Percentiles rank a stretch among this genome's conserved stretches.
Evolutionary conservation across 345 rosid species (phyloP).

Genomic region (Trapa incisa): DNA sequence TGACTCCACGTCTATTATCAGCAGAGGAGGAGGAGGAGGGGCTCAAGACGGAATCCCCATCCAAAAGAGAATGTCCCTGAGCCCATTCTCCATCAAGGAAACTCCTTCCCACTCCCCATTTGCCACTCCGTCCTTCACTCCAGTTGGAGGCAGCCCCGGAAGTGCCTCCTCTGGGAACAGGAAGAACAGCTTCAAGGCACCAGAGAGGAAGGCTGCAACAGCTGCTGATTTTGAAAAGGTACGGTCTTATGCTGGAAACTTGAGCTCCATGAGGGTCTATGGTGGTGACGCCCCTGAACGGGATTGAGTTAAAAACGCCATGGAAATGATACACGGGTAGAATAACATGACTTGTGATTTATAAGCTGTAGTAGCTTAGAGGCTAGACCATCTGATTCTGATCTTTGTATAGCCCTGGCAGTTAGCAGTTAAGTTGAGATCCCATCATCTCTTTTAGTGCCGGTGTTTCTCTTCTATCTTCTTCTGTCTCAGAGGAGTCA

Average conservation of each 20-base stretch:
- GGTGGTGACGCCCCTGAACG: constrained; percentile 76
- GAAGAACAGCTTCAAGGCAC: constrained; percentile 30
- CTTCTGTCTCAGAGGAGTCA: too few species aligned
- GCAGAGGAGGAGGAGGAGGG: constrained; percentile 19
- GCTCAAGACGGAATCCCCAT: constrained; percentile 47
- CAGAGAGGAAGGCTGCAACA: constrained; percentile 20
- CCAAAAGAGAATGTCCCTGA: constrained; percentile 61
- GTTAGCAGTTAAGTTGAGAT: not conserved
- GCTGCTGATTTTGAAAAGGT: constrained; percentile 47
- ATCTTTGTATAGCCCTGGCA: not conserved
- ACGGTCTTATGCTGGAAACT: constrained; percentile 68
- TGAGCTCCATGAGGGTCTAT: constrained; percentile 50
- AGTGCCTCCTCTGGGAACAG: constrained; percentile 28
- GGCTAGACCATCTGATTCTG: not conserved
- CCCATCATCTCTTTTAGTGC: not conserved
- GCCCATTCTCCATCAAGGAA: constrained; percentile 55
- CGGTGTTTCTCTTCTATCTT: too few species aligned
- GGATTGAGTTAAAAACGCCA: constrained; percentile 31
- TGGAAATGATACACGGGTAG: not conserved
- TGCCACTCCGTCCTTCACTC: constrained; percentile 56
- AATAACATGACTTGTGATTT: not conserved
- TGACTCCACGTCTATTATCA: constrained; percentile 53
- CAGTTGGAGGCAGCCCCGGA: constrained; percentile 49
- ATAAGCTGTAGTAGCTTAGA: not conserved
- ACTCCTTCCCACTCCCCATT: constrained; percentile 62